These are phyloP conservation scores for Paramecium octaurelia DNA, from an alignment of 73 alveolate species.

Conservation along the genomic window DNA sequence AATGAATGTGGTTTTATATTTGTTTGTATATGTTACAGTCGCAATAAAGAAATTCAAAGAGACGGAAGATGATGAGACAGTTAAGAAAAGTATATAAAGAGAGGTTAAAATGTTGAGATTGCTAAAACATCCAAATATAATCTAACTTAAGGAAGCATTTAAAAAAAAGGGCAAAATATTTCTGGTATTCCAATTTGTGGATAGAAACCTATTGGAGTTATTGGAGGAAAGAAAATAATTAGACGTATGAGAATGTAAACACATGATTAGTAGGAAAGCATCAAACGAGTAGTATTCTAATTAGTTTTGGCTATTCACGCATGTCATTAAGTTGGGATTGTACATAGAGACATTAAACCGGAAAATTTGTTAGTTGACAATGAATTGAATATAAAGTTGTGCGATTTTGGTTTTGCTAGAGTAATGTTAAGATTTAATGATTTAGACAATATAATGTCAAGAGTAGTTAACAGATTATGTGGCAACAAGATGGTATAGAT, in stretches of 20 bases:
- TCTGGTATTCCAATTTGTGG: slow-evolving; percentile 81
- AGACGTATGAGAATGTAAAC: background rate
- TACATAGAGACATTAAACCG: slow-evolving; percentile 60
- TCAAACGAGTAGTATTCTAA: slow-evolving; percentile 54
- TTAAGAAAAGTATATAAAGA: slow-evolving; percentile 87
- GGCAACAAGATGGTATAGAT: slow-evolving; percentile 64
- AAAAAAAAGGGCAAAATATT: slow-evolving; percentile 78
- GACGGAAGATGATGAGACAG: slow-evolving; percentile 93
- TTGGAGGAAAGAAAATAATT: slow-evolving; percentile 67
- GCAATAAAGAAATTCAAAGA: slow-evolving; percentile 94
- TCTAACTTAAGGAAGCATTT: slow-evolving; percentile 90
- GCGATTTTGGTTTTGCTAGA: slow-evolving; percentile 66
- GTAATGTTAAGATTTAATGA: background rate
- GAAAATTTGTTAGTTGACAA: slow-evolving; percentile 49
- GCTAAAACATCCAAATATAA: slow-evolving; percentile 86
- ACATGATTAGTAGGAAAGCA: slow-evolving; percentile 50
- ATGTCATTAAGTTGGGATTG: slow-evolving; percentile 60
- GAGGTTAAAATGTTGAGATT: slow-evolving; percentile 91
- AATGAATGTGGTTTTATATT: slow-evolving; percentile 66
- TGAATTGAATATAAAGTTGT: slow-evolving; percentile 45
- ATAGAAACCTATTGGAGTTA: slow-evolving; percentile 77
- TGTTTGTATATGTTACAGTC: slow-evolving; percentile 56
- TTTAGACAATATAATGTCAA: background rate
- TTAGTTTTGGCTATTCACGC: slow-evolving; percentile 56
- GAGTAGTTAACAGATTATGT: slow-evolving; percentile 59